Percentiles rank a stretch among this genome's conserved stretches.
Evolutionary conservation across 345 rosid species (phyloP).

Genomic region (Brassica rapa): DNA sequence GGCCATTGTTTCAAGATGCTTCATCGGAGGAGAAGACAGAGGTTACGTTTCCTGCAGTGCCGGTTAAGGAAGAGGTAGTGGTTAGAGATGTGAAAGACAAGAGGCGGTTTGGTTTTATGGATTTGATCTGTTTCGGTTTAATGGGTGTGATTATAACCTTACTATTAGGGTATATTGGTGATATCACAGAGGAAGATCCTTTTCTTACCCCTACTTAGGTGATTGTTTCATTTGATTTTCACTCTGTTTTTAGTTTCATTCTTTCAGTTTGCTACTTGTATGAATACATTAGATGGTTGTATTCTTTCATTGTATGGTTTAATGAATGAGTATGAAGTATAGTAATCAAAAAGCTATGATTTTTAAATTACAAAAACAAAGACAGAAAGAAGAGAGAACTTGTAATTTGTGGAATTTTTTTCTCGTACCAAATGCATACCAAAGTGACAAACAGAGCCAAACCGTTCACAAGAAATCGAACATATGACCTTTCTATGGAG

Average conservation of each 20-base stretch:
- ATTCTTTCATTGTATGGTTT: background rate
- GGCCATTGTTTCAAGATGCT: constrained; percentile 24
- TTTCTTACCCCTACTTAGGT: constrained; percentile 22
- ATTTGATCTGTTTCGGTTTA: constrained; percentile 21
- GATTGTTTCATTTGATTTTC: background rate
- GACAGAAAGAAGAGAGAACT: background rate
- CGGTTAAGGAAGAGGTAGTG: constrained; percentile 12
- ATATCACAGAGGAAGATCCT: background rate
- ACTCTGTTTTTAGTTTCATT: background rate
- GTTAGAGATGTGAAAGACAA: constrained; percentile 14
- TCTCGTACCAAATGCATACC: background rate
- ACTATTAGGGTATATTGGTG: constrained; percentile 1
- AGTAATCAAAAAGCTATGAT: background rate
- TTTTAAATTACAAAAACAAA: background rate
- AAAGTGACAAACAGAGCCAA: background rate
- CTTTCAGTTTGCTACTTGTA: background rate
- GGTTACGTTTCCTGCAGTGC: background rate
- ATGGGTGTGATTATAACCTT: constrained; percentile 7
- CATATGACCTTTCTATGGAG: too few relatives aligned
- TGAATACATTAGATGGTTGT: background rate
- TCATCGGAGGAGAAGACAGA: constrained; percentile 11
- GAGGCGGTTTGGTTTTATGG: constrained; percentile 6
- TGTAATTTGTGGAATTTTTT: background rate
- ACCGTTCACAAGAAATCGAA: background rate
- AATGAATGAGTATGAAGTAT: background rate